Evolutionary conservation across 2,329 filamentous ascomycete genomes (phyloP).

Genomic region (Pestalotiopsis sp.): DNA sequence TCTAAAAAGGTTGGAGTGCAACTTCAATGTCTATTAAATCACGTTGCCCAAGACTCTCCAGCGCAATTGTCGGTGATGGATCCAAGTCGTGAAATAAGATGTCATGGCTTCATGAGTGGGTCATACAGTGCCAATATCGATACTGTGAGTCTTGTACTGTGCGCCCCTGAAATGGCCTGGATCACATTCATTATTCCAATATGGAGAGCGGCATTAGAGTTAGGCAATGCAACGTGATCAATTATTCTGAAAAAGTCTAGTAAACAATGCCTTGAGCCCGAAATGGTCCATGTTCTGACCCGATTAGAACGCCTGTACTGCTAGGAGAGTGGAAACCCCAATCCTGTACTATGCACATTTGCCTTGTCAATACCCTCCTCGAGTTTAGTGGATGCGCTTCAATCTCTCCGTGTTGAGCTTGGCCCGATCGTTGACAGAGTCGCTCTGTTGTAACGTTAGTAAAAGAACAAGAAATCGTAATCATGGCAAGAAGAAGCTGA

Average conservation of each 20-base stretch:
- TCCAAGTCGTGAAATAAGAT: neutral
- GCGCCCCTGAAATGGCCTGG: neutral
- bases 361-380: neutral
- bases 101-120: neutral
- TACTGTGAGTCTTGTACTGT: neutral
- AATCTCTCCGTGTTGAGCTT: slow-evolving; percentile 75
- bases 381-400: slow-evolving; percentile 53
- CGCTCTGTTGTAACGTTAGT: slow-evolving; percentile 58
- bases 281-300: neutral
- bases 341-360: neutral
- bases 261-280: neutral
- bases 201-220: neutral
- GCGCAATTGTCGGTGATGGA: neutral
- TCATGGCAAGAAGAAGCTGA: neutral
- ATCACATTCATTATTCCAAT: neutral
- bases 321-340: neutral
- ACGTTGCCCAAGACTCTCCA: neutral
- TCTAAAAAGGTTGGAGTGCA: neutral
- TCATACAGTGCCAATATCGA: neutral
- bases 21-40: neutral
- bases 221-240: neutral
- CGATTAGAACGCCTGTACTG: neutral
- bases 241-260: neutral
- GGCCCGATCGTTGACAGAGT: slow-evolving; percentile 80
- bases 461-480: slow-evolving; percentile 5